Evolutionary conservation across 2,329 filamentous ascomycete species (phyloP).

Genomic region (Trichoderma sp.): DNA sequence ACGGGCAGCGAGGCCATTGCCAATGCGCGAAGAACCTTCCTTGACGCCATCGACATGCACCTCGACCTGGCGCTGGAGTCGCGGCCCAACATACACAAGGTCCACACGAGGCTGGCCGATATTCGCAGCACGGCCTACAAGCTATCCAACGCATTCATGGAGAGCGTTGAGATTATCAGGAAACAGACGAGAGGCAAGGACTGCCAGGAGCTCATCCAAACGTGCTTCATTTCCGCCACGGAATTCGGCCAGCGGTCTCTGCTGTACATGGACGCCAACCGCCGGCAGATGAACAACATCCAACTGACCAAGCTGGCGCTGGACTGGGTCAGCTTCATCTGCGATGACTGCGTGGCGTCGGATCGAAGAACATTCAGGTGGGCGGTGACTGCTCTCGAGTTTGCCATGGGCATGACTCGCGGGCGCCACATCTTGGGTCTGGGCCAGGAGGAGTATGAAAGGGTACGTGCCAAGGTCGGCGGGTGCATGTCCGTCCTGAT

Average conservation of each 20-base stretch:
- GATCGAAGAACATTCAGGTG: conserved; percentile 96
- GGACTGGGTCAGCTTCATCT: conserved; percentile 98
- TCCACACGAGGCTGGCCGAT: conserved; percentile 86
- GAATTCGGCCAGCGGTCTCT: conserved; percentile 95
- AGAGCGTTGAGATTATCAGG: conserved; percentile 91
- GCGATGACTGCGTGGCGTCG: conserved; percentile 90
- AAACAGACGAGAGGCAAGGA: conserved; percentile 80
- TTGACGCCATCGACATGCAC: conserved; percentile 76
- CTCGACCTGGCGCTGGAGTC: conserved; percentile 89
- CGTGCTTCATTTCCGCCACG: conserved; percentile 97
- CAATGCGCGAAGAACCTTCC: conserved; percentile 74
- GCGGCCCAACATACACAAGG: conserved; percentile 86
- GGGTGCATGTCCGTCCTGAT: conserved; percentile 97
- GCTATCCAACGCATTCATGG: conserved; percentile 96
- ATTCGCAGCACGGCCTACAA: conserved; percentile 96
- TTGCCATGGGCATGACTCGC: conserved; percentile 95
- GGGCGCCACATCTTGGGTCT: conserved; percentile 91
- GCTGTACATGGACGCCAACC: conserved; percentile 92
- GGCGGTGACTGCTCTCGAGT: conserved; percentile 93
- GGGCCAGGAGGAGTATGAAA: conserved; percentile 81
- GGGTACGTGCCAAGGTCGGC: conserved; percentile 81
- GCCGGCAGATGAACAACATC: conserved; percentile 94
- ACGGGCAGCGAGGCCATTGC: conserved; percentile 78
- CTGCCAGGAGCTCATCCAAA: conserved; percentile 94
- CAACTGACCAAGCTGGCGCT: conserved; percentile 90